phyloP scores from a whole-genome alignment of 2,329 filamentous ascomycete species.

The Penicillium oxalicum region DNA sequence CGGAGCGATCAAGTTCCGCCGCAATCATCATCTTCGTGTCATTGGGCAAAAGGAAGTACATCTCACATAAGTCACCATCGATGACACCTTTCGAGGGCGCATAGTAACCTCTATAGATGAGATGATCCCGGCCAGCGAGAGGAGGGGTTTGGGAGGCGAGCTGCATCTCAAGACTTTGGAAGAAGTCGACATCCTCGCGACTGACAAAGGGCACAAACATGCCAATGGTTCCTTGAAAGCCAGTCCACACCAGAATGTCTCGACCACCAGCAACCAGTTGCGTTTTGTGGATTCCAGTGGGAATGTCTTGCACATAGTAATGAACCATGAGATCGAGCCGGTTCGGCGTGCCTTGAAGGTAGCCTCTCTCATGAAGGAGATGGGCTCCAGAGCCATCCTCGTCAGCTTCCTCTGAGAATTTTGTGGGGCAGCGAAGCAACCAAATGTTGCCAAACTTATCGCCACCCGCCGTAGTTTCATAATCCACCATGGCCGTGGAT shows the following conservation, averaged over 20 bases:
- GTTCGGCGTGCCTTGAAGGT: constrained; percentile 83
- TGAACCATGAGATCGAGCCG: constrained; percentile 80
- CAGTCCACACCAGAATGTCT: constrained; percentile 87
- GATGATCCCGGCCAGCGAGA: constrained; percentile 83
- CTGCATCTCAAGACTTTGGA: constrained; percentile 87
- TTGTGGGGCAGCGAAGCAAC: constrained; percentile 79
- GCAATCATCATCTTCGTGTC: constrained; percentile 96
- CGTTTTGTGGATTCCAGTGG: constrained; percentile 82
- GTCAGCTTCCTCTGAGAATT: constrained; percentile 82
- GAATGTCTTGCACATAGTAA: constrained; percentile 86
- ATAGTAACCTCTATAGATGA: constrained; percentile 95
- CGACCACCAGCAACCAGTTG: constrained; percentile 85
- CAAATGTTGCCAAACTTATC: constrained; percentile 98
- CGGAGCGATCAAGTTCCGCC: constrained; percentile 80
- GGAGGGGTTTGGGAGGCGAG: constrained; percentile 81
- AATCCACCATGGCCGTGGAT: constrained; percentile 89
- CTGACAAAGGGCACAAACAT: constrained; percentile 87
- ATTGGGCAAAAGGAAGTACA: constrained; percentile 73
- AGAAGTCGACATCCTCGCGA: constrained; percentile 94
- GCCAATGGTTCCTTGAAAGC: constrained; percentile 88
- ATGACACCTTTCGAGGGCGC: constrained; percentile 94
- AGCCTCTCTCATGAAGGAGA: constrained; percentile 81
- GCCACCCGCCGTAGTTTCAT: constrained; percentile 87
- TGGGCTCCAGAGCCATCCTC: constrained; percentile 87
- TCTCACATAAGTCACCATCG: constrained; percentile 92